These are phyloP conservation scores for Chalciporus pseudorubinellus DNA, from an alignment of 768 basidiomycete species.

Conservation along the genomic window DNA sequence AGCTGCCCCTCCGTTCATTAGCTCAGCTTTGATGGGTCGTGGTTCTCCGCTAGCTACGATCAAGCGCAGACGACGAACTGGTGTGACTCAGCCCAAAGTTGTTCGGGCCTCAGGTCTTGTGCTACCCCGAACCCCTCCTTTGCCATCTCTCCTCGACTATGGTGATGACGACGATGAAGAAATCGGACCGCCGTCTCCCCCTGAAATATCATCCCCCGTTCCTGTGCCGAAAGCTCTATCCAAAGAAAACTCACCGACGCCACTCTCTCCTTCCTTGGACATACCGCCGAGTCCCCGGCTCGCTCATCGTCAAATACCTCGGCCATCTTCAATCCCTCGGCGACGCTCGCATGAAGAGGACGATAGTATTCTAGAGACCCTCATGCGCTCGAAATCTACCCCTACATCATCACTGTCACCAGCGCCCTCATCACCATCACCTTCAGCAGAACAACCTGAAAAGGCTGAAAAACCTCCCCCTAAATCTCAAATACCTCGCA, in stretches of 20 bases:
- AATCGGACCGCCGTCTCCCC: constrained; percentile 15
- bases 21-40: constrained; percentile 26
- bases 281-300: constrained; percentile 39
- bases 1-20: constrained; percentile 34
- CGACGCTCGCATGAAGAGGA: constrained; percentile 50
- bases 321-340: constrained; percentile 44
- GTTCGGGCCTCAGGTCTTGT: constrained; percentile 42
- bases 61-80: constrained; percentile 59
- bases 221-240: constrained; percentile 10
- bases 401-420: constrained; percentile 38
- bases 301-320: constrained; percentile 37
- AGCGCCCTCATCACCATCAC: neutral
- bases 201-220: constrained; percentile 10
- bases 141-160: constrained; percentile 72
- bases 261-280: constrained; percentile 34
- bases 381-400: constrained; percentile 38
- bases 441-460: constrained; percentile 11
- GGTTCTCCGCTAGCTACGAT: constrained; percentile 37
- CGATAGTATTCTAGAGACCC: constrained; percentile 51
- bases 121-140: constrained; percentile 48
- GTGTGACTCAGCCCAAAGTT: constrained; percentile 44
- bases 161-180: constrained; percentile 65
- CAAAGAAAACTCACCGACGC: constrained; percentile 21
- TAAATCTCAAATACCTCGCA: constrained; percentile 37
- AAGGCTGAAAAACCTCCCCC: constrained; percentile 27